Base-by-base conservation (phyloP, 768 basidiomycete genomes). In the Exidia glandulosa region DNA sequence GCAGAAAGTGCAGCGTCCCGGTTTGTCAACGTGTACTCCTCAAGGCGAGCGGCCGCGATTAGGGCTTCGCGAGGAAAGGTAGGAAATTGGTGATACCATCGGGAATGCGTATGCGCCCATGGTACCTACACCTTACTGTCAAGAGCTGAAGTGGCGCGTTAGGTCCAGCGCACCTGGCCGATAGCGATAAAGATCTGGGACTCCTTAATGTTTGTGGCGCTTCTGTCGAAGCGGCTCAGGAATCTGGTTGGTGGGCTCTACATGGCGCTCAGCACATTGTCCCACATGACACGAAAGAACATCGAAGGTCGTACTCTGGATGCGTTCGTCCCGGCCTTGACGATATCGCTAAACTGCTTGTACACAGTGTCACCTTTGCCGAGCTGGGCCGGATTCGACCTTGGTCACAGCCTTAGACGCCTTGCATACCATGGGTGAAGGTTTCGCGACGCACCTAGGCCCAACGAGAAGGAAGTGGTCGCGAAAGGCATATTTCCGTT, bases 41-140 rank as follows among this genome's bases (percentile, higher is more conserved):
- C 66, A 37, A 82, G 68, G 4, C 73, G 62, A 2, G 80, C 72
- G 1, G 82, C 79, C 1, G 79, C 79, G 23, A 67, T 63, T 13
- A 83, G 69, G 0, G 80, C 79, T 67, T 81, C 72, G 1, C 76
- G 65, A 0, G 81, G 81, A 68, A 79, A 83, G 0, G 72, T 74
- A 2, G 79, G 74, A 66, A 81, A 82, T 64, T 82, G 78, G 64
- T 83, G 81, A 63, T 83, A 84, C 81, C 81, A 84, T 29, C 72
- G 77, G 3, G 80, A 80, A 63, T 80, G 79, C 10, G 73, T 66
- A 45, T 72, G 68, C 5, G 74, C 81, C 82, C 81, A 83, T 2
- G 82, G 82, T 4, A 82, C 75, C 79, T 82, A 47, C 12, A 30
- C 41, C 48, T 63, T 13, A 33, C 14, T 48, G 36, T 10, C 36